Evolutionary conservation across 2,329 filamentous ascomycete genomes (phyloP).

Genomic region (Penicillium italicum): DNA sequence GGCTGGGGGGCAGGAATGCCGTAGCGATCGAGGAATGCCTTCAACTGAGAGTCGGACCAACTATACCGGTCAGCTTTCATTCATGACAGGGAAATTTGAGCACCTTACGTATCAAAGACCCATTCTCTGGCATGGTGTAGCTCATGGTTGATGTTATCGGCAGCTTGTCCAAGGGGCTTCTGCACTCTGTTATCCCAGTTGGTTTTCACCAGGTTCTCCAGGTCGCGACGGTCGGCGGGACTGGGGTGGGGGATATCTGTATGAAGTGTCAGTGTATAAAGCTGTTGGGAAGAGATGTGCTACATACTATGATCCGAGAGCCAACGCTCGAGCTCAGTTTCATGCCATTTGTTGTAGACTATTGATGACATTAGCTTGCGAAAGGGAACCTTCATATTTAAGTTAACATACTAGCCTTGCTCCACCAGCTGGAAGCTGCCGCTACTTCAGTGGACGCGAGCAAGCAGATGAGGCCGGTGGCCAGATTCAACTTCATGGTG

Average conservation of each 20-base stretch:
- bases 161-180: slow-evolving; percentile 71
- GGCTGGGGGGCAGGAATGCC: slow-evolving; percentile 84
- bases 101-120: slow-evolving; percentile 74
- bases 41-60: slow-evolving; percentile 90
- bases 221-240: slow-evolving; percentile 84
- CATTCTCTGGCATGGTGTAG: slow-evolving; percentile 76
- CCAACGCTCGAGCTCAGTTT: slow-evolving; percentile 97
- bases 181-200: slow-evolving; percentile 81
- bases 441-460: slow-evolving; percentile 65
- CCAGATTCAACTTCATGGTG: slow-evolving; percentile 72
- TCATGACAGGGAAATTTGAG: neutral
- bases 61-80: slow-evolving; percentile 43
- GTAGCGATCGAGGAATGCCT: slow-evolving; percentile 86
- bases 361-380: slow-evolving; percentile 10
- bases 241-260: slow-evolving; percentile 81
- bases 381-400: neutral
- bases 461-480: slow-evolving; percentile 65
- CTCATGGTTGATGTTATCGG: slow-evolving; percentile 69
- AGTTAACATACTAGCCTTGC: slow-evolving; percentile 68
- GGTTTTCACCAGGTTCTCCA: slow-evolving; percentile 83
- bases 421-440: slow-evolving; percentile 77
- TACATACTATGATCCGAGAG: slow-evolving; percentile 70
- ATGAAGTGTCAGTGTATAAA: neutral
- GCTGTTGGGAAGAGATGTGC: neutral
- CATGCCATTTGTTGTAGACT: slow-evolving; percentile 99